phyloP scores from a whole-genome alignment of 805 yeast species.

The Schwanniomyces vanrijiae region DNA sequence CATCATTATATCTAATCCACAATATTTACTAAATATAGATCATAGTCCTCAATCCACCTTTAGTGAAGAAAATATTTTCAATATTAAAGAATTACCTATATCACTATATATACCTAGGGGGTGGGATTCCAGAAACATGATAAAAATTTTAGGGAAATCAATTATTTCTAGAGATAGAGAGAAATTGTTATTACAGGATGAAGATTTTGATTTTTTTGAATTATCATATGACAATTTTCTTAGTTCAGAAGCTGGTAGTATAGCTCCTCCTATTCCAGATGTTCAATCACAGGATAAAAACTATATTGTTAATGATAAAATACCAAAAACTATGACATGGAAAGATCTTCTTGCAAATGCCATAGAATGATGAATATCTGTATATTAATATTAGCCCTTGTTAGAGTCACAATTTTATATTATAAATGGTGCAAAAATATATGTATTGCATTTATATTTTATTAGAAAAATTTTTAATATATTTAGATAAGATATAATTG shows the following conservation, averaged over 20 bases:
- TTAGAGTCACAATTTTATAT: no score
- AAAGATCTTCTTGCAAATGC: not conserved
- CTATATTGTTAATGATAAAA: no score
- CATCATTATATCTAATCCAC: constrained; percentile 4
- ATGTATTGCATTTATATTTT: no score
- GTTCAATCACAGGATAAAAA: not conserved
- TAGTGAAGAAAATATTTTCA: constrained; percentile 4
- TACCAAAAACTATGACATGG: not conserved
- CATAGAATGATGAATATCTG: not conserved
- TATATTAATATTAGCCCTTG: no score
- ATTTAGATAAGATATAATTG: no score
- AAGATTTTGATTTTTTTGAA: constrained; percentile 15
- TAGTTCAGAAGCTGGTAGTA: not conserved
- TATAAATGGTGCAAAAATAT: no score
- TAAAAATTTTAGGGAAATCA: constrained; percentile 33
- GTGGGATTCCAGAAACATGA: constrained; percentile 54
- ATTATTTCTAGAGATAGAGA: constrained; percentile 13
- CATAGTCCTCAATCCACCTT: constrained; percentile 14
- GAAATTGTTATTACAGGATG: constrained; percentile 13
- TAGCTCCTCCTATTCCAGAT: not conserved
- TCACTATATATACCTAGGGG: constrained; percentile 43
- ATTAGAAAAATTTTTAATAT: no score
- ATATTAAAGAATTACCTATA: not conserved
- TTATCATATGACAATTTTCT: constrained; percentile 10
- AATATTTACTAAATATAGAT: constrained; percentile 6